A percentile compares a stretch with the other conserved stretches of the same genome.
These are phyloP conservation scores for Plectranthus barbatus DNA, from an alignment of 257 asterid species.

Conservation along the genomic window DNA sequence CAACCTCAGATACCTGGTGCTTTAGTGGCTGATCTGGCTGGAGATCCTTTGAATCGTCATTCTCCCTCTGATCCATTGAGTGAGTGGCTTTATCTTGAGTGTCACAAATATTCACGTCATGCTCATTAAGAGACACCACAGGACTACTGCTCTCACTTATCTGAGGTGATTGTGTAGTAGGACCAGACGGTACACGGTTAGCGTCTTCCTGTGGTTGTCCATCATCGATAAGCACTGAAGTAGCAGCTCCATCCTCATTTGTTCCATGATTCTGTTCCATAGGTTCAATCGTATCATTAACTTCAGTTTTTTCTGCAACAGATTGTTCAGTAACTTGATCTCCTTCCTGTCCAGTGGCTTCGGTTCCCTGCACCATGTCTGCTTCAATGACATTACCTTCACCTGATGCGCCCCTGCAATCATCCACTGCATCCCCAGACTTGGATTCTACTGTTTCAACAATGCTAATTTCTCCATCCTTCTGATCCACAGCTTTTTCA, in stretches of 20 bases:
- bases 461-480: conserved; percentile 15
- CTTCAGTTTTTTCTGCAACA: conserved; percentile 26
- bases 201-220: conserved; percentile 15
- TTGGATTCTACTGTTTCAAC: conserved; percentile 17
- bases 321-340: conserved; percentile 19
- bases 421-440: conserved; percentile 23
- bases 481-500: conserved; percentile 22
- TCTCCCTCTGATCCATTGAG: conserved; percentile 25
- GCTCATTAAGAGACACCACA: too few species aligned
- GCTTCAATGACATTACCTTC: conserved; percentile 24
- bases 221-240: conserved; percentile 9
- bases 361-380: conserved; percentile 20
- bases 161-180: conserved; percentile 12
- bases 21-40: conserved; percentile 33
- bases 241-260: conserved; percentile 11
- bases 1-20: conserved; percentile 77
- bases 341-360: conserved; percentile 20
- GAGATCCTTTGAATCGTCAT: conserved; percentile 27
- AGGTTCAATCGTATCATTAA: conserved; percentile 26
- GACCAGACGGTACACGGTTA: conserved; percentile 13
- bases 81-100: conserved; percentile 27
- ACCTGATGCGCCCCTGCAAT: conserved; percentile 6
- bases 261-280: conserved; percentile 10
- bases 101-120: background rate
- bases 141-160: background rate